Percentiles rank a stretch among this genome's conserved stretches.
These are phyloP conservation scores for Centella asiatica DNA, from an alignment of 129 eudicot species.

Conservation along the genomic window DNA sequence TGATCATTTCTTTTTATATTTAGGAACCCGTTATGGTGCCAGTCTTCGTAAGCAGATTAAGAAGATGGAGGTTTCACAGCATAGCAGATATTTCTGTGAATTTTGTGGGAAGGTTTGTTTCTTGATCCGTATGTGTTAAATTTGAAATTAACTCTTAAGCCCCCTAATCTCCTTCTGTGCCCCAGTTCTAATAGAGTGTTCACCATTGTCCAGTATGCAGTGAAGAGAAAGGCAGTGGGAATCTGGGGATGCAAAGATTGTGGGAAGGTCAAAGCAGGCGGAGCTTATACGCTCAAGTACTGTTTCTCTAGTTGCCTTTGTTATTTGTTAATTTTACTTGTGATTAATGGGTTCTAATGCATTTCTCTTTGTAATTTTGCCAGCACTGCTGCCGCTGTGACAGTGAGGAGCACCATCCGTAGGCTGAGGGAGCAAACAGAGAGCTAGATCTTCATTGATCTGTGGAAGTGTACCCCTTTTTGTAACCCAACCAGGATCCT, in stretches of 20 bases:
- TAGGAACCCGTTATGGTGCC: slow-evolving; percentile 96
- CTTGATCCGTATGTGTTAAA: background rate
- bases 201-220: slow-evolving; percentile 50
- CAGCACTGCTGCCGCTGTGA: slow-evolving; percentile 28
- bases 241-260: slow-evolving; percentile 98
- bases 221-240: slow-evolving; percentile 86
- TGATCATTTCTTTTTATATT: slow-evolving; percentile 7
- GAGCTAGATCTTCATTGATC: slow-evolving; percentile 13
- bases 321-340: background rate
- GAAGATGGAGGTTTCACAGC: slow-evolving; percentile 91
- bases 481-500: too few species aligned
- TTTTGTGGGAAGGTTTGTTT: slow-evolving; percentile 71
- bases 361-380: background rate
- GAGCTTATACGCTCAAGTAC: slow-evolving; percentile 88
- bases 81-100: slow-evolving; percentile 83
- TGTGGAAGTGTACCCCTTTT: background rate
- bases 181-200: slow-evolving; percentile 1
- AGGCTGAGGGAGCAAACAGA: slow-evolving; percentile 32
- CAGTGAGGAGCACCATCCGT: slow-evolving; percentile 29
- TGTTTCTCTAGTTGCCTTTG: background rate
- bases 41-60: slow-evolving; percentile 91
- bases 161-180: background rate
- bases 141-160: background rate
- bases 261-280: slow-evolving; percentile 93
- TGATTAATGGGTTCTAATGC: background rate